phyloP scores from a whole-genome alignment of 352 stramenopile species.

The Phytophthora sp. region DNA sequence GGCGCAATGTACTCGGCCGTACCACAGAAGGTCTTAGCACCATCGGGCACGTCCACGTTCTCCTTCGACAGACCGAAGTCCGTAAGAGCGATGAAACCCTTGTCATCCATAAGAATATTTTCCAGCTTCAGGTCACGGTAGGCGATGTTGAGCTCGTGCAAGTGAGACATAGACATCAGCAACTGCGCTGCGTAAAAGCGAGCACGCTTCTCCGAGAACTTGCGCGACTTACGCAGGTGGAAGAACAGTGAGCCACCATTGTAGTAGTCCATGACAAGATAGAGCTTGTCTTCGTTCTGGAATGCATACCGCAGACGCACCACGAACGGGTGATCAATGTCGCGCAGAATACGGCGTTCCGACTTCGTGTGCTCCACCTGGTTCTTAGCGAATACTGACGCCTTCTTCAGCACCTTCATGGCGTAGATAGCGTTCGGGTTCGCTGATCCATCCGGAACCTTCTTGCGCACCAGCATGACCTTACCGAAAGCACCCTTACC shows the following conservation, averaged over 20 bases:
- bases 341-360: conserved; percentile 89
- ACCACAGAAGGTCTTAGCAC: conserved; percentile 93
- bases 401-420: conserved; percentile 95
- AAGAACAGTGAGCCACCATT: conserved; percentile 93
- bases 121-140: conserved; percentile 96
- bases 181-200: conserved; percentile 93
- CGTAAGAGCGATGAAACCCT: conserved; percentile 92
- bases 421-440: conserved; percentile 90
- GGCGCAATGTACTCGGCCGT: conserved; percentile 94
- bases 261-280: conserved; percentile 95
- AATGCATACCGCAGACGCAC: conserved; percentile 94
- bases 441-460: conserved; percentile 68
- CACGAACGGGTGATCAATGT: conserved; percentile 94
- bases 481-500: conserved; percentile 97
- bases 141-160: conserved; percentile 94
- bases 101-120: conserved; percentile 95
- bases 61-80: conserved; percentile 95
- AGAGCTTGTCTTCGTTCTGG: conserved; percentile 93
- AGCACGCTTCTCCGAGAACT: conserved; percentile 89
- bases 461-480: conserved; percentile 95
- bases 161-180: conserved; percentile 90
- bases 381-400: conserved; percentile 91
- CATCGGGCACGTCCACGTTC: conserved; percentile 87
- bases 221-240: conserved; percentile 90
- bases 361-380: conserved; percentile 94